Evolutionary conservation across 2,329 filamentous ascomycete species (phyloP).

Genomic region (Sclerotinia spermophila): DNA sequence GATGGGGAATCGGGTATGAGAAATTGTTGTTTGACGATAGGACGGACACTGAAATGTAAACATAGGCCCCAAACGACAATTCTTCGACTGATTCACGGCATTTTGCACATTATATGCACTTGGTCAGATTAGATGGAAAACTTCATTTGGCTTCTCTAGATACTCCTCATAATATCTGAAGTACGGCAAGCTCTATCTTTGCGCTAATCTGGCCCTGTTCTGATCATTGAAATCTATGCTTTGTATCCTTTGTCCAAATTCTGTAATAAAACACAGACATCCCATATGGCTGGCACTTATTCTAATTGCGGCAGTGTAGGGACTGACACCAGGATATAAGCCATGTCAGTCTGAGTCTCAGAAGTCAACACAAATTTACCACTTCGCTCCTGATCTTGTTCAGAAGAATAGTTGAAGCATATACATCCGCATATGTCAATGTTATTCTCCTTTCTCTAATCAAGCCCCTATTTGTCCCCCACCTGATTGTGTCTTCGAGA

Average conservation of each 20-base stretch:
- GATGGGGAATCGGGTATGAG: conserved; percentile 38
- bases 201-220: no score
- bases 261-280: neutral
- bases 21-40: neutral
- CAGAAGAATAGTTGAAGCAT: conserved; percentile 29
- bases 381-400: neutral
- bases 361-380: conserved; percentile 20
- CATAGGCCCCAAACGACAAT: conserved; percentile 43
- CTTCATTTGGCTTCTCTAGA: conserved; percentile 26
- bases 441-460: conserved; percentile 36
- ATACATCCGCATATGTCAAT: conserved; percentile 33
- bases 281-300: neutral
- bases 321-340: conserved; percentile 43
- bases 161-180: conserved; percentile 34
- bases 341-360: conserved; percentile 32
- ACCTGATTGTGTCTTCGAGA: conserved; percentile 58
- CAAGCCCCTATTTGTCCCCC: conserved; percentile 47
- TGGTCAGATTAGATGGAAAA: conserved; percentile 25
- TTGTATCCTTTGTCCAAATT: neutral
- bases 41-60: neutral
- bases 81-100: conserved; percentile 43
- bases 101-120: conserved; percentile 42
- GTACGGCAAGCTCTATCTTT: neutral
- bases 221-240: no score
- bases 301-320: conserved; percentile 30